Percentiles rank a stretch among this genome's conserved stretches.
phyloP scores from a whole-genome alignment of 768 basidiomycete species.

The Leccinum longicurvipes region DNA sequence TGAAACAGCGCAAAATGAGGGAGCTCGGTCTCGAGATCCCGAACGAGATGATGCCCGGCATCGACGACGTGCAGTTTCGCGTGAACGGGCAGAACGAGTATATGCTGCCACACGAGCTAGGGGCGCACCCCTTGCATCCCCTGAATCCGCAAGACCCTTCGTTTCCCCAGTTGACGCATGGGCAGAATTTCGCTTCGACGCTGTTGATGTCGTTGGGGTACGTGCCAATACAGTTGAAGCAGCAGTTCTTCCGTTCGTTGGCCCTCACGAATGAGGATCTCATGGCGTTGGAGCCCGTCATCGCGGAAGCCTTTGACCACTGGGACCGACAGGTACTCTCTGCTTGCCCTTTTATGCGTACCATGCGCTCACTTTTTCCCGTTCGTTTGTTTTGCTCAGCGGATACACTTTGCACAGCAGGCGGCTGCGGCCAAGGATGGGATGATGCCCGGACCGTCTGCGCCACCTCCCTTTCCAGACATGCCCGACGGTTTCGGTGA shows the following conservation, averaged over 20 bases:
- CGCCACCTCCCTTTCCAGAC: conserved; percentile 27
- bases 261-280: conserved; percentile 79
- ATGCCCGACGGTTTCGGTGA: conserved; percentile 30
- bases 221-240: conserved; percentile 62
- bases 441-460: conserved; percentile 27
- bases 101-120: conserved; percentile 36
- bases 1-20: conserved; percentile 78
- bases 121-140: conserved; percentile 21
- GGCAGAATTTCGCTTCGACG: conserved; percentile 78
- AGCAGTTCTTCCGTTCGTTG: conserved; percentile 67
- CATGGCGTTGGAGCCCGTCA: conserved; percentile 70
- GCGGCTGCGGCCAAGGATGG: conserved; percentile 34
- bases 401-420: conserved; percentile 45
- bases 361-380: not conserved
- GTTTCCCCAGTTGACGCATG: conserved; percentile 59
- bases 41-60: conserved; percentile 60
- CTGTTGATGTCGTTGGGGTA: conserved; percentile 74
- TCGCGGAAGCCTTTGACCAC: conserved; percentile 82
- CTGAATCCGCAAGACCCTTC: conserved; percentile 53
- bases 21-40: conserved; percentile 83
- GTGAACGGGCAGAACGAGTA: conserved; percentile 45
- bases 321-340: conserved; percentile 71
- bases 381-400: conserved; percentile 27
- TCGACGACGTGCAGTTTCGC: conserved; percentile 67
- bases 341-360: not conserved